Evolutionary conservation across 1,139 yeast species (phyloP), one percentile per base, ranked within the genome.

Genomic region (Protomyces pachydermus): DNA sequence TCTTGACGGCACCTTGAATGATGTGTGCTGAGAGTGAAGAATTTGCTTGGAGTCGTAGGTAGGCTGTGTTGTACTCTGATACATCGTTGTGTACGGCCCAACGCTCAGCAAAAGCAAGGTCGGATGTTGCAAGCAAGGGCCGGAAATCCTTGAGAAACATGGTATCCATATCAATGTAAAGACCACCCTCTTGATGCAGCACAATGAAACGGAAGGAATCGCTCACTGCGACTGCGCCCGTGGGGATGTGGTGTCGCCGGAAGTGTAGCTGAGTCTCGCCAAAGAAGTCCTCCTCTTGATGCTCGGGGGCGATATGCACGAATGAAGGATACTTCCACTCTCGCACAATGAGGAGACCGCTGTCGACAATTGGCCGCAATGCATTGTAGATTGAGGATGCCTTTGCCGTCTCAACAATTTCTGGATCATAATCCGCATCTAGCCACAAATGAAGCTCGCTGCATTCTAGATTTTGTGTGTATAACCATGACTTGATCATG

Each of bases 61-160:
- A 58, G n/a, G 62, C 62, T 3, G 62, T 58, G 56, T 58, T 58
- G 62, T 58, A 58, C 42, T 58, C 62, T 50, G 56, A 48, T 9
- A 25, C 46, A 2, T 55, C 62, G n/a, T 48, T 28, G 25, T 58
- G 62, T 9, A 55, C 62, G 34, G 53, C 56, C 62, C 62, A 58
- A 8, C 62, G 56, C 38, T 58, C 62, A 14, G 62, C 62, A 42
- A 58, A 58, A 8, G 56, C 37, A 25, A 58, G 34, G 45, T 58
- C 53, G 34, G 56, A 56, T 10, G 62, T 37, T 10, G 45, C 35
- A 35, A 58, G 45, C n/a, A 58, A 51, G 10, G 62, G 62, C 23
- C 62, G 56, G 18, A 58, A 25, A 42, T 58, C 62, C 10, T 39
- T 51, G 52, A 58, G 53, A 23, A 58, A 52, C 62, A 58, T 58